These are phyloP conservation scores for Calonectria montana DNA, from an alignment of 2,329 filamentous ascomycete genomes.

Conservation along the genomic window DNA sequence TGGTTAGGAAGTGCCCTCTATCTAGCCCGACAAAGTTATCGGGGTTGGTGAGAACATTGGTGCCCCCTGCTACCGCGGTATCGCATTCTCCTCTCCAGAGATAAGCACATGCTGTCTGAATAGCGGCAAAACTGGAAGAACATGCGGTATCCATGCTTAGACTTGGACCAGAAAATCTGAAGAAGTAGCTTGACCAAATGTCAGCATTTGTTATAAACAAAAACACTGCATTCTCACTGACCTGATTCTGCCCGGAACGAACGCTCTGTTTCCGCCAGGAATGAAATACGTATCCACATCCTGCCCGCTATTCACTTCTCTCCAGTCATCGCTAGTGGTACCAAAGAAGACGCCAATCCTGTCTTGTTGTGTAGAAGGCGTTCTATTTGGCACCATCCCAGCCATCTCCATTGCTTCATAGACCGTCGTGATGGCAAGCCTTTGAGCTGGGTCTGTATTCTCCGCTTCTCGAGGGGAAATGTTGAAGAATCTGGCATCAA, in stretches of 20 bases:
- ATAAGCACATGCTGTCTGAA: conserved; percentile 69
- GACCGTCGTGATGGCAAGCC: conserved; percentile 77
- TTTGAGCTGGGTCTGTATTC: conserved; percentile 81
- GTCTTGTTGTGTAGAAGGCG: conserved; percentile 70
- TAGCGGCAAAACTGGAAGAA: conserved; percentile 77
- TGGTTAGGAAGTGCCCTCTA: conserved; percentile 74
- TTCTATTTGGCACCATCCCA: conserved; percentile 75
- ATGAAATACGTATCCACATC: conserved; percentile 71
- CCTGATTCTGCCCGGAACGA: conserved; percentile 37
- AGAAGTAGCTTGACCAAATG: conserved; percentile 71
- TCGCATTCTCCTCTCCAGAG: conserved; percentile 74
- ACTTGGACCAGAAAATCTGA: conserved; percentile 78
- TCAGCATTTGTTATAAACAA: background rate
- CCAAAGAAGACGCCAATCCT: conserved; percentile 80
- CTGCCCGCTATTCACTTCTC: conserved; percentile 79
- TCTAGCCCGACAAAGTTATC: conserved; percentile 74
- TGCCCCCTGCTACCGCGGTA: conserved; percentile 73
- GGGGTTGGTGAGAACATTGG: conserved; percentile 74
- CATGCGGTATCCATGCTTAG: conserved; percentile 80
- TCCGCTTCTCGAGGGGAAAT: conserved; percentile 84
- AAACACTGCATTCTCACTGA: background rate
- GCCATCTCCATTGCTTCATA: conserved; percentile 85
- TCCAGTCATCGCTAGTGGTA: conserved; percentile 81
- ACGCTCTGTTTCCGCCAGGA: conserved; percentile 49
- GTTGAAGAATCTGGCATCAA: conserved; percentile 84